phyloP scores from a whole-genome alignment of 345 rosid genomes.

The Syzygium aromaticum region DNA sequence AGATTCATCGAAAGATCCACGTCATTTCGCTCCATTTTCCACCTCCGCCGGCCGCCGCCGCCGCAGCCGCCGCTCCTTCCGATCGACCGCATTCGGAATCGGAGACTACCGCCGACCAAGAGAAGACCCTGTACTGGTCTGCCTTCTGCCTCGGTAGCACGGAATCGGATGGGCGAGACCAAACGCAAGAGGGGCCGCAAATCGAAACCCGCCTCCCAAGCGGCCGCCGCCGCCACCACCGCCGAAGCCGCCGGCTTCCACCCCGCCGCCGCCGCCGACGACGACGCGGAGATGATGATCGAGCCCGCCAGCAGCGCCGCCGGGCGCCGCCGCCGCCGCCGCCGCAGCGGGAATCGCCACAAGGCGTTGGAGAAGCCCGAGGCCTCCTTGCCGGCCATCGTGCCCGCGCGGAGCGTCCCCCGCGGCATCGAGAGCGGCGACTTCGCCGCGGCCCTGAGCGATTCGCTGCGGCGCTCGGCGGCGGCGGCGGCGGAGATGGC shows the following conservation, averaged over 20 bases:
- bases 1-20: not conserved
- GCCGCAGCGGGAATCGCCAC: slow-evolving; percentile 32
- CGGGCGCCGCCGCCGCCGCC: slow-evolving; percentile 14
- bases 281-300: slow-evolving; percentile 21
- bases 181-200: slow-evolving; percentile 41
- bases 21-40: not conserved
- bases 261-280: slow-evolving; percentile 3
- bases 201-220: slow-evolving; percentile 14
- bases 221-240: slow-evolving; percentile 9
- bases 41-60: not conserved
- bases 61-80: not conserved
- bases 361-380: slow-evolving; percentile 15
- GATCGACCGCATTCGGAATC: not conserved
- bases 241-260: slow-evolving; percentile 14
- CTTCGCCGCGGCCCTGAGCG: not conserved
- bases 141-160: not conserved
- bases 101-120: not conserved
- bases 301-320: slow-evolving; percentile 5
- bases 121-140: not conserved
- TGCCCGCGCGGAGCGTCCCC: not conserved
- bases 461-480: not conserved
- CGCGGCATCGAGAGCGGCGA: slow-evolving; percentile 13
- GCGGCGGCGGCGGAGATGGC: not conserved
- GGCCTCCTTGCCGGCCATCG: slow-evolving; percentile 6
- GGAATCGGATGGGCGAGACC: slow-evolving; percentile 12